Evolutionary conservation across 2,329 filamentous ascomycete genomes (phyloP).

Genomic region (Monosporascus sp.): DNA sequence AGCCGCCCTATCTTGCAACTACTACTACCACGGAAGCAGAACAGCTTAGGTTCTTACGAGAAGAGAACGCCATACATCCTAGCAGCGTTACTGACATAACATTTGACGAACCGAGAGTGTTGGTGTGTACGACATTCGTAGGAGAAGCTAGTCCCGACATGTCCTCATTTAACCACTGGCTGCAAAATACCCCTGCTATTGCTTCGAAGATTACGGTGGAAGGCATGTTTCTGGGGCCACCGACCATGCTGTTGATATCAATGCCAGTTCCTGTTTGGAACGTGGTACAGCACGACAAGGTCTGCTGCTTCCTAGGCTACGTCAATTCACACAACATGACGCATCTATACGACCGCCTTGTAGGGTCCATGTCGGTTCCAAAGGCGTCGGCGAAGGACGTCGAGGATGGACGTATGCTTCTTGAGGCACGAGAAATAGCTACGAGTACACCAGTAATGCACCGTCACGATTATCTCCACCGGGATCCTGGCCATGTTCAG

Average conservation of each 20-base stretch:
- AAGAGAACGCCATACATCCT: slow-evolving; percentile 41
- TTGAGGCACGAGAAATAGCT: slow-evolving; percentile 47
- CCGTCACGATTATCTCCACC: slow-evolving; percentile 17
- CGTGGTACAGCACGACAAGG: slow-evolving; percentile 61
- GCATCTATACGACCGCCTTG: slow-evolving; percentile 55
- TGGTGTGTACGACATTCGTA: slow-evolving; percentile 63
- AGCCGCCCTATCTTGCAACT: slow-evolving; percentile 23
- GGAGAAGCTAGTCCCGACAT: slow-evolving; percentile 62
- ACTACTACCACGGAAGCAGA: slow-evolving; percentile 25
- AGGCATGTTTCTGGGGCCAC: slow-evolving; percentile 63
- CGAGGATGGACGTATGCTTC: slow-evolving; percentile 52
- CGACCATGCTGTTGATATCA: slow-evolving; percentile 61
- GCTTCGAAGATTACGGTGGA: slow-evolving; percentile 58
- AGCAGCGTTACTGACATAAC: slow-evolving; percentile 49
- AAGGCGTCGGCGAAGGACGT: slow-evolving; percentile 47
- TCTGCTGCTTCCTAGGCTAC: slow-evolving; percentile 61
- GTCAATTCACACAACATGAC: slow-evolving; percentile 65
- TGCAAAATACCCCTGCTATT: slow-evolving; percentile 53
- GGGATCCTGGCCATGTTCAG: slow-evolving; percentile 12
- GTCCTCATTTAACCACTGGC: slow-evolving; percentile 62
- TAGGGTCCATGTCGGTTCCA: slow-evolving; percentile 41
- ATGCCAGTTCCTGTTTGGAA: slow-evolving; percentile 62
- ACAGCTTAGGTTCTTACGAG: slow-evolving; percentile 21
- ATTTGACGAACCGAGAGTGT: slow-evolving; percentile 58
- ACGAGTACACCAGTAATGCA: slow-evolving; percentile 30